Base-by-base conservation (phyloP, 75 land plant genomes). In the Pinus albicaulis region DNA sequence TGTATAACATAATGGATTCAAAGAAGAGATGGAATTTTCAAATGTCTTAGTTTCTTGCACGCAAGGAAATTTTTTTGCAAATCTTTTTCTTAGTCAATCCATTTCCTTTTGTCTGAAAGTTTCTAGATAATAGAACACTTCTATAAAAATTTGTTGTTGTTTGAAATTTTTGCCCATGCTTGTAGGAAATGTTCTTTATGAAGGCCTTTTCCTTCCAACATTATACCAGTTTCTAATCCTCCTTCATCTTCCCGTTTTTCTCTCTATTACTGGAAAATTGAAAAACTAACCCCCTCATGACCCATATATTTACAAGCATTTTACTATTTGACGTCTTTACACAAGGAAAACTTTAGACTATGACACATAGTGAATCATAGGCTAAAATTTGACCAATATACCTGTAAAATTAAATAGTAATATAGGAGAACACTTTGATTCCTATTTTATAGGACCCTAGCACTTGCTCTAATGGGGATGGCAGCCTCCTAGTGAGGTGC, bases 1-100 rank as follows among this genome's bases (percentile, higher is more conserved):
- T 68, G 23, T 36, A 68, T 48, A 38, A 68, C 48, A 38, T 68
- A 68, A 20, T 68, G 71, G 71, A 41, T 44, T 68, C 52, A 68
- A 68, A 38, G 71, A 23, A 57, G 74, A 73, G 28, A 7, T 16
- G 25, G 19, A 53, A 53, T 26, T 52, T 20, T 60, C 24, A 0
- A 38, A 31, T 23, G 53, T 13, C 26, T 76, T 62, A 55, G 76
- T n/a, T 25, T 60, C 61, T 20, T 74, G 71, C 70, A 56, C 64
- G 20, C 76, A 53, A 69, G 80, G 78, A 55, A 36, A 68, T 20
- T 71, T 64, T 78, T 55, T 23, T 69, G 88, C 85, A n/a, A 60
- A 83, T 48, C 52, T 74, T 58, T 53, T 73, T 77, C 15, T 77
- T 74, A 36, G 72, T 75, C 44, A 74, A 31, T 71, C 62, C 76